These are phyloP conservation scores for Tilletia walkeri DNA, from an alignment of 1,284 basidiomycete species.

Conservation along the genomic window DNA sequence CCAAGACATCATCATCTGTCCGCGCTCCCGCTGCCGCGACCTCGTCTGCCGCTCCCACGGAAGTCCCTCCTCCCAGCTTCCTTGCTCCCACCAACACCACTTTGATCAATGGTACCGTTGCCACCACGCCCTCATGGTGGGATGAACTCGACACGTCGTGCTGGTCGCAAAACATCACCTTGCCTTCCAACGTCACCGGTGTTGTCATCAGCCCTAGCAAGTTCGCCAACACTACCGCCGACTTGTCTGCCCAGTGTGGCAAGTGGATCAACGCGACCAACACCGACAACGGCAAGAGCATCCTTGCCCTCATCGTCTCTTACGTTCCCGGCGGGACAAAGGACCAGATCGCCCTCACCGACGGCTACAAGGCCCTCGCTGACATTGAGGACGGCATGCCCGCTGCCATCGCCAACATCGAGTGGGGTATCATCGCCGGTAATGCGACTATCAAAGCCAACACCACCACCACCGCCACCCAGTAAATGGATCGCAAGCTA, in stretches of 20 bases:
- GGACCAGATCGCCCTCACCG: conserved; percentile 29
- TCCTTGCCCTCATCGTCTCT: conserved; percentile 36
- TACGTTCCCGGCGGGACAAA: conserved; percentile 29
- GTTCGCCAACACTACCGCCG: conserved; percentile 27
- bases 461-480: neutral
- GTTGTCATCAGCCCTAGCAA: conserved; percentile 35
- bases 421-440: conserved; percentile 43
- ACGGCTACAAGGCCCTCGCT: conserved; percentile 36
- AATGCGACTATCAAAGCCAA: conserved; percentile 33
- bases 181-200: conserved; percentile 18
- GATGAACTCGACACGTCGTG: conserved; percentile 29
- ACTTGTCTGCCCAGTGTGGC: conserved; percentile 37
- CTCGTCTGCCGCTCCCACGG: neutral
- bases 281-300: conserved; percentile 42
- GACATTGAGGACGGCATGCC: conserved; percentile 30
- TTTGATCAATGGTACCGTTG: conserved; percentile 25
- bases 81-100: conserved; percentile 11
- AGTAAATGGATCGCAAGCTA: neutral
- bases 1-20: conserved; percentile 29
- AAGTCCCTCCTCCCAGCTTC: neutral
- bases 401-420: conserved; percentile 35
- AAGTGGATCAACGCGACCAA: conserved; percentile 44
- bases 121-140: conserved; percentile 38
- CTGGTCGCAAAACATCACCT: conserved; percentile 8
- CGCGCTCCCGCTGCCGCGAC: neutral